Evolutionary conservation across 1,139 yeast species (phyloP).

Genomic region (Trichomonascaceae sp.): DNA sequence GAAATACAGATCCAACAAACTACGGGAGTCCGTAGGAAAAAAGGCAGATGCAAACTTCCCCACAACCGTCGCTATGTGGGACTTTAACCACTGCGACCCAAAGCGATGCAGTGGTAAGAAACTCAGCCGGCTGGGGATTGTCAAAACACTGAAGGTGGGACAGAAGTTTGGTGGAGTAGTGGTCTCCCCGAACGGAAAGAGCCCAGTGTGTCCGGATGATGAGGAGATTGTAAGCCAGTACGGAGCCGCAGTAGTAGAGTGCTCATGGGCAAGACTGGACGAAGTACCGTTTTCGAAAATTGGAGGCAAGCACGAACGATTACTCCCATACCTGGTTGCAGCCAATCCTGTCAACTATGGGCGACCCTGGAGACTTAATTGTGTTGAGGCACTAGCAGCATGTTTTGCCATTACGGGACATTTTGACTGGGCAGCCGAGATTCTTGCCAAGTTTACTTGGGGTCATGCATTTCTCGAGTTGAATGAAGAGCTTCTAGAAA

Average conservation of each 20-base stretch:
- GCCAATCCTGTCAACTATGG: conserved; percentile 97
- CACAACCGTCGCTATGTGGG: conserved; percentile 34
- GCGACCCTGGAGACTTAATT: conserved; percentile 87
- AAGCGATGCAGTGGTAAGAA: conserved; percentile 95
- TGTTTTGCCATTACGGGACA: conserved; percentile 93
- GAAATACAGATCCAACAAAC: not conserved
- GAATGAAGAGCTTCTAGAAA: conserved; percentile 61
- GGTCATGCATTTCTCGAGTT: conserved; percentile 76
- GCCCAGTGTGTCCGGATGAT: conserved; percentile 87
- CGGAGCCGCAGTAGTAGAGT: conserved; percentile 96
- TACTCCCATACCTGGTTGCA: conserved; percentile 85
- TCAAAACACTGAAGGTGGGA: conserved; percentile 67
- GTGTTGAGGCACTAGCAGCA: conserved; percentile 97
- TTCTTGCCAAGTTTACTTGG: conserved; percentile 79
- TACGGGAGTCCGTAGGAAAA: not conserved
- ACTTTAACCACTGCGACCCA: conserved; percentile 97
- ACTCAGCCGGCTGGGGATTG: conserved; percentile 75
- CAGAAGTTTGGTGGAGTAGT: conserved; percentile 86
- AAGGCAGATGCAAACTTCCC: conserved; percentile 18
- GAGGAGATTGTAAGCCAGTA: conserved; percentile 55
- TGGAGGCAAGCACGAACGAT: conserved; percentile 81
- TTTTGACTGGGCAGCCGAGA: conserved; percentile 71
- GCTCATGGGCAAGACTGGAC: conserved; percentile 95
- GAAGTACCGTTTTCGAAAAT: conserved; percentile 90
- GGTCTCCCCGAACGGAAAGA: conserved; percentile 85